These are phyloP conservation scores for Phytopythium ostracodes DNA, from an alignment of 352 stramenopile genomes.

Conservation along the genomic window DNA sequence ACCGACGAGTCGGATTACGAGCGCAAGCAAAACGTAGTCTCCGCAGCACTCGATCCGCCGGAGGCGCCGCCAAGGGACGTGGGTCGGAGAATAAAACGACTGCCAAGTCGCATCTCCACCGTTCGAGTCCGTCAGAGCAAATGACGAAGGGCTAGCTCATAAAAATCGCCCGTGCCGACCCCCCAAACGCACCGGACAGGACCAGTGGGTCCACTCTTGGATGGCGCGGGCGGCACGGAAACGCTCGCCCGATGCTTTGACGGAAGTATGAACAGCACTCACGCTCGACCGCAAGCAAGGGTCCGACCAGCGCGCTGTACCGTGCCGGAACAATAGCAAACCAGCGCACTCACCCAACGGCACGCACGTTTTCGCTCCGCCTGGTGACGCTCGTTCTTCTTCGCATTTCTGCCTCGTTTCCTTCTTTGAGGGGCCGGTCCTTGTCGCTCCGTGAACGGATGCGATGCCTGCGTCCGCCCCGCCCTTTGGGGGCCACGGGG, in stretches of 20 bases:
- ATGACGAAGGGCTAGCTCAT: not conserved
- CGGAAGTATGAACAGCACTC: not conserved
- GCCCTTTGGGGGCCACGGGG: constrained; percentile 9
- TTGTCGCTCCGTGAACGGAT: not conserved
- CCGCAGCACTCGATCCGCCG: no score
- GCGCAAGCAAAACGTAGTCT: no score
- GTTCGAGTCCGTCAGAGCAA: not conserved
- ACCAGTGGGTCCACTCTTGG: not conserved
- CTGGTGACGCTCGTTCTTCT: no score
- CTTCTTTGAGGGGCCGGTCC: no score
- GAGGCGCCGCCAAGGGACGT: no score
- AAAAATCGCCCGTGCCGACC: not conserved
- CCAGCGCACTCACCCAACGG: no score
- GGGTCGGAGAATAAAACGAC: no score
- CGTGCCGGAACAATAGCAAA: not conserved
- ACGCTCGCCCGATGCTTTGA: not conserved
- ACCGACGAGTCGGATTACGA: no score
- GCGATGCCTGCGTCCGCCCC: not conserved
- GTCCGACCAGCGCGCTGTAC: no score
- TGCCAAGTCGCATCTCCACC: no score
- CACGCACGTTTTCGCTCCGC: no score
- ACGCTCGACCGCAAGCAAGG: not conserved
- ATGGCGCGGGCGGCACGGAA: not conserved
- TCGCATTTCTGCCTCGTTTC: no score
- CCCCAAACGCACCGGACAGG: not conserved